These are phyloP conservation scores for Chaetomium sp. DNA, from an alignment of 2,329 filamentous ascomycete species.

Conservation along the genomic window DNA sequence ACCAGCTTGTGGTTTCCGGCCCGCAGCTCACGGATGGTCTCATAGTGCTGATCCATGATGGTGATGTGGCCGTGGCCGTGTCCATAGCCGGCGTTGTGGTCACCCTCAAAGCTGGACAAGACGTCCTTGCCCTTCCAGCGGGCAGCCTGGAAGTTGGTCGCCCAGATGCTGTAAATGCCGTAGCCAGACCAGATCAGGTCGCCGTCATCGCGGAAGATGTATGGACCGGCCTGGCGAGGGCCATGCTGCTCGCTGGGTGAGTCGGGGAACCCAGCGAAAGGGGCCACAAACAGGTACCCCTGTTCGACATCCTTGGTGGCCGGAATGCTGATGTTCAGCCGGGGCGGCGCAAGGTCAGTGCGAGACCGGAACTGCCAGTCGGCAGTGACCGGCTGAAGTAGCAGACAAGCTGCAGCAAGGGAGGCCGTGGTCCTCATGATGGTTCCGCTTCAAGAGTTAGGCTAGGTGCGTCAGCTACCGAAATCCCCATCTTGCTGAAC, in stretches of 20 bases:
- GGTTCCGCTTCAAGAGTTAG: constrained; percentile 14
- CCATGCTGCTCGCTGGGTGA: constrained; percentile 42
- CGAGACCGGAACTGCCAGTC: constrained; percentile 34
- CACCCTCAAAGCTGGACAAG: constrained; percentile 57
- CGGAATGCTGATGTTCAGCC: constrained; percentile 39
- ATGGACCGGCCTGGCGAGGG: constrained; percentile 55
- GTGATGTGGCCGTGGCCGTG: constrained; percentile 58
- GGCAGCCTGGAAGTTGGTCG: constrained; percentile 55
- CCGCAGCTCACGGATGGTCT: constrained; percentile 55
- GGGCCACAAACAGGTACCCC: constrained; percentile 38
- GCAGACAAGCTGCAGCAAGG: constrained; percentile 20
- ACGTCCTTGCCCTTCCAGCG: constrained; percentile 55
- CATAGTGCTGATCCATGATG: constrained; percentile 56
- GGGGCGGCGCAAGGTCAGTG: constrained; percentile 40
- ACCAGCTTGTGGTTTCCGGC: constrained; percentile 54
- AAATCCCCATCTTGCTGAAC: constrained; percentile 28
- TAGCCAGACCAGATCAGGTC: constrained; percentile 61
- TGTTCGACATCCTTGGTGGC: constrained; percentile 44
- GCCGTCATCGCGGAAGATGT: constrained; percentile 58
- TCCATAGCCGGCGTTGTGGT: constrained; percentile 53
- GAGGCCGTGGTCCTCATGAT: constrained; percentile 31
- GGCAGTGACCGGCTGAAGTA: constrained; percentile 27
- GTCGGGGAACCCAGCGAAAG: constrained; percentile 34
- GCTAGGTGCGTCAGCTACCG: constrained; percentile 35
- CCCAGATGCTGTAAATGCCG: constrained; percentile 54